These are phyloP conservation scores for Neurospora sp. DNA, from an alignment of 495 filamentous ascomycete genomes.

Conservation along the genomic window DNA sequence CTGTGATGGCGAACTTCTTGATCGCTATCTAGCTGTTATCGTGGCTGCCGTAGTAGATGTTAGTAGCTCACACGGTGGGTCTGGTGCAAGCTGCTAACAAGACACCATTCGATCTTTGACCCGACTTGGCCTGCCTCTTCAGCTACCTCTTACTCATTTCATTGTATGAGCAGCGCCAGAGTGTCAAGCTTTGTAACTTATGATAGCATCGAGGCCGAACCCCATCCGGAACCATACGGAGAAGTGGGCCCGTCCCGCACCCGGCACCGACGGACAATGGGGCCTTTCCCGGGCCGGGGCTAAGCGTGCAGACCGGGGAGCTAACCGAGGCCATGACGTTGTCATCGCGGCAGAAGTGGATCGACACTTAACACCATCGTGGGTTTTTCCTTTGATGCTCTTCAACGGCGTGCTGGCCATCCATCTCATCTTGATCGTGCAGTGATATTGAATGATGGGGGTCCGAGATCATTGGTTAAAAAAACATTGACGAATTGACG, in stretches of 20 bases:
- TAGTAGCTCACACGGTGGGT: background rate
- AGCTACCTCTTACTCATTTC: background rate
- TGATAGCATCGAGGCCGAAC: background rate
- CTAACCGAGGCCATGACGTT: background rate
- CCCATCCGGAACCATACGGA: background rate
- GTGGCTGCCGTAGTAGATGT: background rate
- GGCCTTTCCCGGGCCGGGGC: background rate
- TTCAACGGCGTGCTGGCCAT: background rate
- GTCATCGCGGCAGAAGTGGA: background rate
- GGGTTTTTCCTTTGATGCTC: background rate
- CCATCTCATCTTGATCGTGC: background rate
- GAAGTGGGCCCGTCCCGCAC: background rate
- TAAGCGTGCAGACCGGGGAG: background rate
- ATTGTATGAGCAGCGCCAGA: too few species aligned
- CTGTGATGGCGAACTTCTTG: too few species aligned
- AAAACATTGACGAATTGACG: background rate
- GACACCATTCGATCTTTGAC: background rate
- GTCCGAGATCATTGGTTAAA: background rate
- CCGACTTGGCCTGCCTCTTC: background rate
- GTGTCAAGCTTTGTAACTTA: too few species aligned
- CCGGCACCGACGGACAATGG: background rate
- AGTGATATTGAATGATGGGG: too few species aligned
- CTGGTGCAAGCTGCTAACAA: background rate
- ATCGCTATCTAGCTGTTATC: background rate
- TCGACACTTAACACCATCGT: background rate